These are phyloP conservation scores for Agaricus subrufescens DNA, from an alignment of 768 basidiomycete species.

Conservation along the genomic window DNA sequence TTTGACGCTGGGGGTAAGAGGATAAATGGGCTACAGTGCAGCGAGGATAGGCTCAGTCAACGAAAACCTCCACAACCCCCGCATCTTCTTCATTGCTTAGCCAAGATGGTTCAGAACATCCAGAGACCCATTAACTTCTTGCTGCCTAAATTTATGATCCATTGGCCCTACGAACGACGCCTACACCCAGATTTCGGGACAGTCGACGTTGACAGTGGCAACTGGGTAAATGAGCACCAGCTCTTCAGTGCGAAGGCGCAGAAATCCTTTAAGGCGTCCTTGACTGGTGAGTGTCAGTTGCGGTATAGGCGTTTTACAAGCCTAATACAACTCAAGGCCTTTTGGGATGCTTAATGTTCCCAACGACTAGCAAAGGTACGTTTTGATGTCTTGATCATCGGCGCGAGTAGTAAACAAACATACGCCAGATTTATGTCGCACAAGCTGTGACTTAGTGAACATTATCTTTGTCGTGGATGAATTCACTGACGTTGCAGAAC, in stretches of 20 bases:
- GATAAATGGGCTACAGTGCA: too few species aligned
- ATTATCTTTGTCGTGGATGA: slow-evolving; percentile 19
- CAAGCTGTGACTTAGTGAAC: slow-evolving; percentile 18
- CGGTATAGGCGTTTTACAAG: neutral
- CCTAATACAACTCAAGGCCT: neutral
- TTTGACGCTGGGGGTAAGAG: too few species aligned
- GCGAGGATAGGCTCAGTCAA: too few species aligned
- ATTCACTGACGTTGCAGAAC: slow-evolving; percentile 16
- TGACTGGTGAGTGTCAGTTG: slow-evolving; percentile 15
- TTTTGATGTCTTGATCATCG: neutral
- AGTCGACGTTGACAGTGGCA: slow-evolving; percentile 18
- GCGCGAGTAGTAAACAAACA: neutral
- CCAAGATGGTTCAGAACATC: too few species aligned
- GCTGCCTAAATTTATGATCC: slow-evolving; percentile 3
- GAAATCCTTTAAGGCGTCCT: slow-evolving; percentile 19
- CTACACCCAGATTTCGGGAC: slow-evolving; percentile 12
- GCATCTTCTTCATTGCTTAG: too few species aligned
- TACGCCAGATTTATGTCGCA: slow-evolving; percentile 16
- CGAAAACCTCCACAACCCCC: too few species aligned
- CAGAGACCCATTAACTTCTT: neutral
- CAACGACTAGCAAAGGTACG: neutral
- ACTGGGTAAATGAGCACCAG: slow-evolving; percentile 19
- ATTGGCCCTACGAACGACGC: slow-evolving; percentile 9
- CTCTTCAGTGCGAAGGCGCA: slow-evolving; percentile 20
- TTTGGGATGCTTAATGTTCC: slow-evolving; percentile 5